Evolutionary conservation across 1,284 basidiomycete species (phyloP).

Genomic region (Termitomyces sp.): DNA sequence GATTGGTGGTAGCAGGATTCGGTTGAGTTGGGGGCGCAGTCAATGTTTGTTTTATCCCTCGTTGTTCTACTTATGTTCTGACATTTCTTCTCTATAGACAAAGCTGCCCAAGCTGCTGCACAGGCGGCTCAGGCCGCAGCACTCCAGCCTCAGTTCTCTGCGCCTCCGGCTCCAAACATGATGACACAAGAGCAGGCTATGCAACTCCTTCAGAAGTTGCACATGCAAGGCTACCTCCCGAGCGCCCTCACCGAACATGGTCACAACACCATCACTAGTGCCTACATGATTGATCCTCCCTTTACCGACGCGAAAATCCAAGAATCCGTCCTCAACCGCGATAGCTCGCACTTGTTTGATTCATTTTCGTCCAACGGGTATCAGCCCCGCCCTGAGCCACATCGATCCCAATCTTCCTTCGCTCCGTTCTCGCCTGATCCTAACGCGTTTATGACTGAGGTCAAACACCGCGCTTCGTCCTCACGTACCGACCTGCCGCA

Average conservation of each 20-base stretch:
- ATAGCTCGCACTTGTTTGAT: constrained; percentile 12
- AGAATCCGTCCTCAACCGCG: constrained; percentile 13
- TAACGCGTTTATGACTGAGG: constrained; percentile 32
- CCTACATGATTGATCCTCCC: constrained; percentile 9
- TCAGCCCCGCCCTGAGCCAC: constrained; percentile 25
- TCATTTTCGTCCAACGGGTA: constrained; percentile 19
- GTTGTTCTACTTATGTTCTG: background rate
- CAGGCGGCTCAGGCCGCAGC: constrained; percentile 74
- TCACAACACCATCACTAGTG: constrained; percentile 16
- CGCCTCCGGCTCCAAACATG: constrained; percentile 20
- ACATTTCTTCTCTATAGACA: constrained; percentile 43
- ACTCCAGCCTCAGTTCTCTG: constrained; percentile 38
- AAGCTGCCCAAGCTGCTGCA: constrained; percentile 82
- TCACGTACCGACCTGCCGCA: constrained; percentile 18
- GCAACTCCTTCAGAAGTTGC: constrained; percentile 59
- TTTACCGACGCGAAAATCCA: constrained; percentile 15
- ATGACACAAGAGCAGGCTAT: constrained; percentile 66
- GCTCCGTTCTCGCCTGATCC: constrained; percentile 63
- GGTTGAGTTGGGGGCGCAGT: constrained; percentile 89
- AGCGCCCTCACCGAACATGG: constrained; percentile 17
- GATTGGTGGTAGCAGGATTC: constrained; percentile 85
- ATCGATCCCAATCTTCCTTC: constrained; percentile 37
- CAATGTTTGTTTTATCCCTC: constrained; percentile 57
- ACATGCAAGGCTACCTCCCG: constrained; percentile 36
- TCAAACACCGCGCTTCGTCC: constrained; percentile 28